Evolutionary conservation across 768 basidiomycete species (phyloP).

Genomic region (Phlebiopsis gigantea): DNA sequence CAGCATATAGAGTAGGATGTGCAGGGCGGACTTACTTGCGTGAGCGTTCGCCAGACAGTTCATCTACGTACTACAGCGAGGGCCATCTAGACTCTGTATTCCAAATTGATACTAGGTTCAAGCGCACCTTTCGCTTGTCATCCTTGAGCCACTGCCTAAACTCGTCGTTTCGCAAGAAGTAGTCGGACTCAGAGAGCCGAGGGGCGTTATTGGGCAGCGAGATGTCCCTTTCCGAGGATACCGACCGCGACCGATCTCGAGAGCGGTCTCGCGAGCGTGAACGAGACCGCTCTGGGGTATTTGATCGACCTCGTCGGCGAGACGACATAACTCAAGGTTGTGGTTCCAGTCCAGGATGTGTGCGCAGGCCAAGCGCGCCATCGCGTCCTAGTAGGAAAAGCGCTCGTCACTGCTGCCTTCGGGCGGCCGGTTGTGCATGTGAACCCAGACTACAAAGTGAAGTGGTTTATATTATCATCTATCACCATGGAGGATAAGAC

Average conservation of each 20-base stretch:
- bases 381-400: no score
- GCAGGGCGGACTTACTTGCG: conserved; percentile 42
- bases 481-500: no score
- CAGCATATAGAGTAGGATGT: conserved; percentile 24
- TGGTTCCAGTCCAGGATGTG: not conserved
- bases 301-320: conserved; percentile 21
- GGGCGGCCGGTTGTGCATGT: no score
- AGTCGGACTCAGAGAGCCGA: conserved; percentile 78
- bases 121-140: conserved; percentile 50
- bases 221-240: conserved; percentile 38
- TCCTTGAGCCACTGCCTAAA: conserved; percentile 86
- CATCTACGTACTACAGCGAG: conserved; percentile 69
- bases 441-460: no score
- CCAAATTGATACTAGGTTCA: not conserved
- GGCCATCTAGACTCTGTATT: not conserved
- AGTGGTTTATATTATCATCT: no score
- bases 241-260: conserved; percentile 29
- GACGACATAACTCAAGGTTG: conserved; percentile 20
- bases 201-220: conserved; percentile 50
- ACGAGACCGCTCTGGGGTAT: conserved; percentile 18
- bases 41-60: conserved; percentile 77
- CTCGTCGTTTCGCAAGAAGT: conserved; percentile 84
- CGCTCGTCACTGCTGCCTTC: no score
- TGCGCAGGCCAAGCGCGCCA: no score
- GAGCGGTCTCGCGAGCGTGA: conserved; percentile 20